Percentiles rank a stretch among this genome's conserved stretches.
Conservation (phyloP, 257 asterid species). For the Nicotiana tomentosiformis region DNA sequence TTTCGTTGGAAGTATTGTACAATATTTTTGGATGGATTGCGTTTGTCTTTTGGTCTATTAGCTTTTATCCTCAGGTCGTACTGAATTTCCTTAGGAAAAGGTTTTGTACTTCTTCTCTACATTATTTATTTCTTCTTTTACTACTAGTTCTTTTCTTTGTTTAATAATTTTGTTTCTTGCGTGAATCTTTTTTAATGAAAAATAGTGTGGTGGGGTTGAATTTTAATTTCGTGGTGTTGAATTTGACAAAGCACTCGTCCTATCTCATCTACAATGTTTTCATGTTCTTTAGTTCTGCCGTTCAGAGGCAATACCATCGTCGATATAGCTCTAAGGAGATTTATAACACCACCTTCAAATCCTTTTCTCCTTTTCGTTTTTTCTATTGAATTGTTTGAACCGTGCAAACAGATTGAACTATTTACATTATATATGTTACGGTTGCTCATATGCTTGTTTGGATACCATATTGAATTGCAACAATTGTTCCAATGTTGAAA, state of each 20-base stretch:
- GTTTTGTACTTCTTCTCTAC: slow-evolving; percentile 15
- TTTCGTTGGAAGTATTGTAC: slow-evolving; percentile 52
- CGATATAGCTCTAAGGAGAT: slow-evolving; percentile 70
- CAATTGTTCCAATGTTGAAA: too few species aligned
- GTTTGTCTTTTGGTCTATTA: slow-evolving; percentile 76
- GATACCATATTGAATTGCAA: too few species aligned
- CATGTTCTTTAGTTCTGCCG: slow-evolving; percentile 68
- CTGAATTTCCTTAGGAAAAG: slow-evolving; percentile 77
- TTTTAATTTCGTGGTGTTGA: slow-evolving; percentile 75
- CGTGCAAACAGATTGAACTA: too few species aligned
- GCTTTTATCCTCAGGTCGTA: slow-evolving; percentile 84
- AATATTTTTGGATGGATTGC: slow-evolving; percentile 81
- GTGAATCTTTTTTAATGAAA: neutral
- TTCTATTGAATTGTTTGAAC: too few species aligned
- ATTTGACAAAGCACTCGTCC: slow-evolving; percentile 85
- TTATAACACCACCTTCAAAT: neutral
- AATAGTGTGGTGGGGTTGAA: slow-evolving; percentile 89
- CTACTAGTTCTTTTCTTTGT: neutral
- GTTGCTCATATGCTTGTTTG: too few species aligned
- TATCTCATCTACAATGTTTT: slow-evolving; percentile 88
- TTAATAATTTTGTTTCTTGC: neutral
- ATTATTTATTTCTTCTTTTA: neutral
- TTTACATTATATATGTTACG: too few species aligned
- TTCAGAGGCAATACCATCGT: slow-evolving; percentile 65
- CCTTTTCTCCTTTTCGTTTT: neutral